phyloP scores from a whole-genome alignment of 495 filamentous ascomycete genomes.

The Daldinia concentrica region DNA sequence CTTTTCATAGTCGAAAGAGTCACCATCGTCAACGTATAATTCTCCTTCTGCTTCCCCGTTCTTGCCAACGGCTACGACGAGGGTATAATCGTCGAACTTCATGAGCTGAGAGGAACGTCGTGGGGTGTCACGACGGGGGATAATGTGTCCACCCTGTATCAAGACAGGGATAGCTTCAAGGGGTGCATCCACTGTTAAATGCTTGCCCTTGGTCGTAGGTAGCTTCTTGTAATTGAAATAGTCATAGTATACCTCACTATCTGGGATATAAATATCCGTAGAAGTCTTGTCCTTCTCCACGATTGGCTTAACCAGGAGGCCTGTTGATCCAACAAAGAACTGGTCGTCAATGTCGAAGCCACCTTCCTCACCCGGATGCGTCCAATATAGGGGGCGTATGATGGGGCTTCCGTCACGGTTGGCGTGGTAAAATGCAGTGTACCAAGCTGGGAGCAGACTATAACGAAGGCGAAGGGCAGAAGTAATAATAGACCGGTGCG shows the following conservation, averaged over 20 bases:
- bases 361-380: constrained; percentile 84
- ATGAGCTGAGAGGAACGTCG: constrained; percentile 86
- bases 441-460: constrained; percentile 91
- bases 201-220: constrained; percentile 70
- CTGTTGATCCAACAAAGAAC: constrained; percentile 86
- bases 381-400: constrained; percentile 89
- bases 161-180: constrained; percentile 86
- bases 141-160: constrained; percentile 91
- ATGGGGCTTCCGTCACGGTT: constrained; percentile 84
- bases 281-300: constrained; percentile 74
- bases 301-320: constrained; percentile 88
- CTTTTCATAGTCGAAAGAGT: constrained; percentile 85
- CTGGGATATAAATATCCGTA: constrained; percentile 86
- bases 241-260: constrained; percentile 89
- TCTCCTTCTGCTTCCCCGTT: constrained; percentile 78
- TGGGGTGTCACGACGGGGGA: constrained; percentile 87
- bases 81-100: constrained; percentile 93
- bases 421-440: constrained; percentile 94
- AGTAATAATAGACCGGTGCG: constrained; percentile 85
- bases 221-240: constrained; percentile 87
- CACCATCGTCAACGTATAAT: constrained; percentile 92
- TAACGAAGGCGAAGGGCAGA: constrained; percentile 90
- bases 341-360: constrained; percentile 92
- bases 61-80: constrained; percentile 79
- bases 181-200: constrained; percentile 74